Evolutionary conservation across 2,329 filamentous ascomycete species (phyloP).

Genomic region (Cladophialophora yegresii): DNA sequence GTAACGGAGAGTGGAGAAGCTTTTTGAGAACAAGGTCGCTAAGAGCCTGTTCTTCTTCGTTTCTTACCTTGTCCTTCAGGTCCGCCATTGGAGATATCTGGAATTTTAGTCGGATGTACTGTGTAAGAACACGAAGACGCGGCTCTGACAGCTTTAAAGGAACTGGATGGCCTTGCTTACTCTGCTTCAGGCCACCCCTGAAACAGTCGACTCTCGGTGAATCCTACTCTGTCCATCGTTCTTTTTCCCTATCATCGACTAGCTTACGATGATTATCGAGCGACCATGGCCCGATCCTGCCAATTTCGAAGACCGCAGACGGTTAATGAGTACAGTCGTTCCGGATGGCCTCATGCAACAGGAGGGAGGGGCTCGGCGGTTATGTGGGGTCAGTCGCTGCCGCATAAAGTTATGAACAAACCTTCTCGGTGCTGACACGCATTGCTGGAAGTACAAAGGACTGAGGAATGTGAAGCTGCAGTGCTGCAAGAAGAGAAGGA

Average conservation of each 20-base stretch:
- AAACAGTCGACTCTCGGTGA: background rate
- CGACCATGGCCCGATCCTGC: background rate
- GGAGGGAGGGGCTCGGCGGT: background rate
- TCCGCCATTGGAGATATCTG: constrained; percentile 1
- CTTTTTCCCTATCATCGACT: background rate
- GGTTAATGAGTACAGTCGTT: background rate
- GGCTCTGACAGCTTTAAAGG: background rate
- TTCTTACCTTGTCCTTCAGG: constrained; percentile 11
- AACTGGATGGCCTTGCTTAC: background rate
- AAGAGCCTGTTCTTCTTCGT: background rate
- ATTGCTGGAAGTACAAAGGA: background rate
- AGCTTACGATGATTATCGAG: background rate
- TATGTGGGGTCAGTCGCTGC: background rate
- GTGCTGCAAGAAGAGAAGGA: background rate
- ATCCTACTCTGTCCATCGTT: background rate
- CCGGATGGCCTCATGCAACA: background rate
- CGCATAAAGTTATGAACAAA: background rate
- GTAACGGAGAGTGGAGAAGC: background rate
- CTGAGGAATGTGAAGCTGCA: background rate
- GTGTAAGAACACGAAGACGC: background rate
- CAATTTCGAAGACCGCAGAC: background rate
- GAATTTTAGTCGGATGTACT: background rate
- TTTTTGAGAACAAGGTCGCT: too few relatives aligned
- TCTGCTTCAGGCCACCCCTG: background rate
- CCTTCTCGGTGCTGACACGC: background rate